phyloP scores from a whole-genome alignment of 2,329 filamentous ascomycete genomes.

The Cercospora beticola region DNA sequence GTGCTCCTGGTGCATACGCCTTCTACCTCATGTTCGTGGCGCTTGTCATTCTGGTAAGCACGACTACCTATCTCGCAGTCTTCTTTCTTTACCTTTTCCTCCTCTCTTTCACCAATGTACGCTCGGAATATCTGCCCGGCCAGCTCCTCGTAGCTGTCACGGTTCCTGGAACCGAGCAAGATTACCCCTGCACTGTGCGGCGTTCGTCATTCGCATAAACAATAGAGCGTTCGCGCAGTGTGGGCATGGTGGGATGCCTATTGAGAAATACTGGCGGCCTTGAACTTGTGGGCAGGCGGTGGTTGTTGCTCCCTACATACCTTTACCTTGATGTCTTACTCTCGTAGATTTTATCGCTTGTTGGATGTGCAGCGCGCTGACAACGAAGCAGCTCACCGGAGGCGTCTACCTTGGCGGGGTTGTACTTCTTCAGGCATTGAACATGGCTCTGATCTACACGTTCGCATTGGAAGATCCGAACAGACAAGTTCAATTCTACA shows the following conservation, averaged over 20 bases:
- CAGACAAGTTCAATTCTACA: constrained; percentile 72
- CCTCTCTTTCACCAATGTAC: constrained; percentile 44
- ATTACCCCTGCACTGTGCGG: constrained; percentile 52
- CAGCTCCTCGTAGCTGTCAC: constrained; percentile 52
- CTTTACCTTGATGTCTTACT: constrained; percentile 16
- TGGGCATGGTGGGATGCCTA: constrained; percentile 53
- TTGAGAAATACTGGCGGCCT: constrained; percentile 55
- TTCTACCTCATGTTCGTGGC: constrained; percentile 76
- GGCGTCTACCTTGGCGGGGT: constrained; percentile 53
- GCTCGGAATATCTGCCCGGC: constrained; percentile 57
- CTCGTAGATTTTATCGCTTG: neutral
- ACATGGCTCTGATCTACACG: constrained; percentile 80
- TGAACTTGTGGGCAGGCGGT: constrained; percentile 53
- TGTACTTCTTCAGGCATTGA: constrained; percentile 60
- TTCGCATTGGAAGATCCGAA: constrained; percentile 82
- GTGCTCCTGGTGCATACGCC: constrained; percentile 73
- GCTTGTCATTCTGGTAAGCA: constrained; percentile 72
- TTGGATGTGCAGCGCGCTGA: constrained; percentile 25
- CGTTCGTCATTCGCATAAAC: constrained; percentile 54
- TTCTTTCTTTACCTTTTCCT: constrained; percentile 23
- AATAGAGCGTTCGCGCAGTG: constrained; percentile 47
- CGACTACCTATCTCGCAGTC: constrained; percentile 2
- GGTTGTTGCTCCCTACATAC: constrained; percentile 67
- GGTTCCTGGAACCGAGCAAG: constrained; percentile 57
- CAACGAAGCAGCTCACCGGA: constrained; percentile 32